Evolutionary conservation across 2,329 filamentous ascomycete species (phyloP).

Genomic region (Fusarium luffae): DNA sequence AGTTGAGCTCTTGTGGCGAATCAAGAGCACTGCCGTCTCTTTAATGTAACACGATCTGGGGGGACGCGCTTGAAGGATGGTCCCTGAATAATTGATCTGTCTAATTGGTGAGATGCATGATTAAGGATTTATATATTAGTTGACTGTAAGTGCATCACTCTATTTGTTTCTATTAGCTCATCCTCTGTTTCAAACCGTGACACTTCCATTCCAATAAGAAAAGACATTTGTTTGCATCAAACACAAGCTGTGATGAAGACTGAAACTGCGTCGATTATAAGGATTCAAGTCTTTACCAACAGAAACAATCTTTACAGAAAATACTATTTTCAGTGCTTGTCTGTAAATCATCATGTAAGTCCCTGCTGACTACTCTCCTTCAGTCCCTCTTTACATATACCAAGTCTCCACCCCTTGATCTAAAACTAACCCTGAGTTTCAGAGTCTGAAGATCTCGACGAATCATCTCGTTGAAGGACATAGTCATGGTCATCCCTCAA

Average conservation of each 20-base stretch:
- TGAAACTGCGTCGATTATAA: slow-evolving; percentile 6
- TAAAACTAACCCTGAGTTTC: slow-evolving; percentile 41
- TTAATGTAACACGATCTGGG: slow-evolving; percentile 30
- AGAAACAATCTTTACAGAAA: background rate
- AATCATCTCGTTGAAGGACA: slow-evolving; percentile 23
- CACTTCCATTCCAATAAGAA: slow-evolving; percentile 2
- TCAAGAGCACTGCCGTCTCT: slow-evolving; percentile 33
- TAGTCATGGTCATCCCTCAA: background rate
- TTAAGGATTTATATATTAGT: background rate
- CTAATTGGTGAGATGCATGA: background rate
- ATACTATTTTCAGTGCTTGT: background rate
- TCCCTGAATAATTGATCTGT: slow-evolving; percentile 8
- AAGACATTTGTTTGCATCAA: slow-evolving; percentile 15
- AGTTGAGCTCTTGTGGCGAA: slow-evolving; percentile 13
- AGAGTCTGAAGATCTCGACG: slow-evolving; percentile 32
- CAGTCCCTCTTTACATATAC: slow-evolving; percentile 3
- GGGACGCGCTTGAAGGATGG: slow-evolving; percentile 3
- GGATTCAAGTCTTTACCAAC: background rate
- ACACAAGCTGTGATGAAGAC: background rate
- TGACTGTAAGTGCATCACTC: background rate
- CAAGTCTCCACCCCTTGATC: slow-evolving; percentile 30
- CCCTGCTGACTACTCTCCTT: slow-evolving; percentile 10
- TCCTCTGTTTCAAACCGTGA: slow-evolving; percentile 32
- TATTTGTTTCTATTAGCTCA: slow-evolving; percentile 17
- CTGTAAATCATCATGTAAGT: slow-evolving; percentile 29